A percentile compares a stretch with the other conserved stretches of the same genome.
These are phyloP conservation scores for Rosa persica DNA, from an alignment of 306 rosid genomes.

Conservation along the genomic window DNA sequence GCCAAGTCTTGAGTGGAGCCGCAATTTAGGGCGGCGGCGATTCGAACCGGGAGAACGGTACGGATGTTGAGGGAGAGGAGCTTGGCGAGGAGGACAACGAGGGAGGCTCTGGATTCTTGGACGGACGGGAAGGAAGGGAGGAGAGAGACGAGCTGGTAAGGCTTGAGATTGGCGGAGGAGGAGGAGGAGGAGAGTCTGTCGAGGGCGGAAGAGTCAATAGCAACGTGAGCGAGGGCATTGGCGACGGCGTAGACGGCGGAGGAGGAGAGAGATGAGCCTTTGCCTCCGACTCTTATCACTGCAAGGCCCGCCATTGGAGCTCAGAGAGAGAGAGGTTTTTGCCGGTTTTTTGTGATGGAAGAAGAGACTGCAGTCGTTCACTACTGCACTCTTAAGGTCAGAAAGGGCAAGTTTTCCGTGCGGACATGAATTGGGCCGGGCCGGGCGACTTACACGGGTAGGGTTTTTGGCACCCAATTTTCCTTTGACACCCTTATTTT, in stretches of 20 bases:
- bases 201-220: constrained; percentile 64
- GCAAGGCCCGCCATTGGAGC: constrained; percentile 46
- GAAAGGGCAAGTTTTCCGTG: not conserved
- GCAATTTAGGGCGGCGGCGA: constrained; percentile 43
- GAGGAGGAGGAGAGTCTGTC: constrained; percentile 43
- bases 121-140: constrained; percentile 42
- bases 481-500: too few species aligned
- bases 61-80: constrained; percentile 49
- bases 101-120: constrained; percentile 50
- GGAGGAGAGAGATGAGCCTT: constrained; percentile 74
- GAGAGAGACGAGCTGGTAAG: constrained; percentile 26
- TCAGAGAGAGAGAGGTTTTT: not conserved
- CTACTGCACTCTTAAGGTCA: not conserved
- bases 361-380: not conserved
- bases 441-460: not conserved
- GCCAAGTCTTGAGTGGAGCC: not conserved
- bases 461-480: not conserved
- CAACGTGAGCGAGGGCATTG: constrained; percentile 37
- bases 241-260: constrained; percentile 58
- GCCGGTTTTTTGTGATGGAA: not conserved
- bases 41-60: constrained; percentile 33
- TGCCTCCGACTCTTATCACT: constrained; percentile 66
- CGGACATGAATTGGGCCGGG: not conserved
- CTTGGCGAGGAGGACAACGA: constrained; percentile 62
- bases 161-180: constrained; percentile 16